A percentile compares a stretch with the other conserved stretches of the same genome.
Evolutionary conservation across 202 grass and related monocot genomes (phyloP).

Genomic region (Panicum virgatum): DNA sequence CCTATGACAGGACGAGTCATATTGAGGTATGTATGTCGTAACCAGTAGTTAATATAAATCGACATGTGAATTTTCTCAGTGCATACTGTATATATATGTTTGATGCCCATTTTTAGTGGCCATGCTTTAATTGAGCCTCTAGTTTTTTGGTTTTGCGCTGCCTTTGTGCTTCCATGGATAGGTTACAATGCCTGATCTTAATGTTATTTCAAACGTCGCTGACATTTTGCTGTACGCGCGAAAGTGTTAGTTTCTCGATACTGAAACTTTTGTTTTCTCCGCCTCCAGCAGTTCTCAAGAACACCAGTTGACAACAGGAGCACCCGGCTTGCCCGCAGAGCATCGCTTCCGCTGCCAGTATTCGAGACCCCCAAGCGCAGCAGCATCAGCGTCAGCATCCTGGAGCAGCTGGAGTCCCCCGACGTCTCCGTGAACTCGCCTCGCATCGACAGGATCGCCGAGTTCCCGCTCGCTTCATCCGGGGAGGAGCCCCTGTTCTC

Average conservation of each 20-base stretch:
- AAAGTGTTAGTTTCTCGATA: background rate
- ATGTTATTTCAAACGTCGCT: background rate
- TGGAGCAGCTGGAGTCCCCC: conserved; percentile 52
- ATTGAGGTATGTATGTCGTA: conserved; percentile 50
- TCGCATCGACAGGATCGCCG: conserved; percentile 77
- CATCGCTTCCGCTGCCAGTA: conserved; percentile 61
- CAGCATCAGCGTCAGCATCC: conserved; percentile 41
- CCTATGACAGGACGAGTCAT: conserved; percentile 38
- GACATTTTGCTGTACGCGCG: background rate
- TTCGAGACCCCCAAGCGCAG: conserved; percentile 39
- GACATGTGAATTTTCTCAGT: background rate
- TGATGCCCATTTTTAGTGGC: background rate
- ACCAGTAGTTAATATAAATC: background rate
- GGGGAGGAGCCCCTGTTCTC: conserved; percentile 49
- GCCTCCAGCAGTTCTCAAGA: conserved; percentile 23
- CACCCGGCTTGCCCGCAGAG: conserved; percentile 34
- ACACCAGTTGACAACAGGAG: conserved; percentile 38
- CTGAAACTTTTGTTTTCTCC: background rate
- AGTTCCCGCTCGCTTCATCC: conserved; percentile 69
- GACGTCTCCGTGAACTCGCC: conserved; percentile 82
- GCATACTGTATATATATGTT: background rate
- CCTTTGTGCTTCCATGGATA: background rate
- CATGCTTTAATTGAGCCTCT: background rate
- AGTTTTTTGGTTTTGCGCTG: background rate
- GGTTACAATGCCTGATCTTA: background rate